A percentile compares a stretch with the other conserved stretches of the same genome.
Evolutionary conservation across 192 early-diverging fungal genomes (phyloP).

Genomic region (Coemansia guatemalensis): DNA sequence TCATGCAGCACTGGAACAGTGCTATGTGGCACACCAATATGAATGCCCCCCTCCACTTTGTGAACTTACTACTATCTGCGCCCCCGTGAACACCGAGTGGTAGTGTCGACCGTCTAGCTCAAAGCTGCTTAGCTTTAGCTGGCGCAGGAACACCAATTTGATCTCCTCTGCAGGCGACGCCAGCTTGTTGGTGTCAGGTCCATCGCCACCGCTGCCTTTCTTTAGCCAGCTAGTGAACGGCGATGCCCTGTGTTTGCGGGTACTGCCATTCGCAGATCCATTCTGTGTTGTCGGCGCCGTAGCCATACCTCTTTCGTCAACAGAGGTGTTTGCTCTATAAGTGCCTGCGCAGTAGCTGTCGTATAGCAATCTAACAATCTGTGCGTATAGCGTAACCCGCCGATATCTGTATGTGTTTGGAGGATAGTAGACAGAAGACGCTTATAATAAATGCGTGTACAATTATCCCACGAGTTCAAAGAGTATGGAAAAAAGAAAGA

Average conservation of each 20-base stretch:
- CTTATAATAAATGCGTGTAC: too few species aligned
- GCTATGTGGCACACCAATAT: background rate
- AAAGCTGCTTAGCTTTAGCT: constrained; percentile 45
- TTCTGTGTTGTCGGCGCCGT: constrained; percentile 7
- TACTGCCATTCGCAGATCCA: background rate
- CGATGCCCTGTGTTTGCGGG: constrained; percentile 31
- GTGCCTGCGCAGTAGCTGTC: background rate
- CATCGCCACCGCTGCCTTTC: constrained; percentile 14
- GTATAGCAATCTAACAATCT: background rate
- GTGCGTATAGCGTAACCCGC: background rate
- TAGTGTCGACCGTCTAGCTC: constrained; percentile 47
- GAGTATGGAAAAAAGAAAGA: background rate
- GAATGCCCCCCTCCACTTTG: background rate
- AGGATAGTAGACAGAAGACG: background rate
- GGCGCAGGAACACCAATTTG: constrained; percentile 49
- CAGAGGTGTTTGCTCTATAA: background rate
- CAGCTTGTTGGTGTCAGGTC: constrained; percentile 42
- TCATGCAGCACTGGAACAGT: background rate
- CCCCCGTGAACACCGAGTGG: constrained; percentile 53
- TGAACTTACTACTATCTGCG: constrained; percentile 52
- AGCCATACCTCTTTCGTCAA: background rate
- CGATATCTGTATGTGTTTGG: background rate
- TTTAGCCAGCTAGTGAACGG: constrained; percentile 50
- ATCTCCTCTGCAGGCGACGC: constrained; percentile 54
- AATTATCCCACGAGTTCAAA: too few species aligned